A percentile compares a stretch with the other conserved stretches of the same genome.
Conservation (phyloP, 192 early-diverging fungal species). For the Linnemannia elongata region DNA sequence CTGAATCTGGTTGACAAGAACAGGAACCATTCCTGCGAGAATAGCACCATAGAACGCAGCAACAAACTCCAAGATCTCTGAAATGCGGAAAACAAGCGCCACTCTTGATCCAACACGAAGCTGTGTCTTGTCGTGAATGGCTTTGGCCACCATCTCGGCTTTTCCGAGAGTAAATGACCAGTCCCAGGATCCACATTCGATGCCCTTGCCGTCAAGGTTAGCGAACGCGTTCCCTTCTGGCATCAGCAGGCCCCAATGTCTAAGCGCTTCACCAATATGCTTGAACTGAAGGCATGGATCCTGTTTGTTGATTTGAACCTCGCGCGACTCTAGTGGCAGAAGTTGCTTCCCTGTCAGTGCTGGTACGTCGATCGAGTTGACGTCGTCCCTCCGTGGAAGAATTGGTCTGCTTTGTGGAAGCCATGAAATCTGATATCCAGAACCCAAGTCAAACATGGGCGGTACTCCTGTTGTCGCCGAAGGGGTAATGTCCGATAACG, state of each 20-base stretch:
- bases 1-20: constrained; percentile 83
- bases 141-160: constrained; percentile 74
- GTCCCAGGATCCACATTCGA: constrained; percentile 72
- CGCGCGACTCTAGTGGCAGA: constrained; percentile 53
- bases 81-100: constrained; percentile 81
- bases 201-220: constrained; percentile 75
- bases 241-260: constrained; percentile 69
- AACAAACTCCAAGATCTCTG: constrained; percentile 81
- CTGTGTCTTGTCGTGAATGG: constrained; percentile 72
- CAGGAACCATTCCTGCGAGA: constrained; percentile 79
- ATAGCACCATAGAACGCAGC: constrained; percentile 83
- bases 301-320: constrained; percentile 21
- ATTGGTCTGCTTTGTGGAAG: constrained; percentile 40
- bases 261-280: constrained; percentile 73
- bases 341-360: constrained; percentile 61
- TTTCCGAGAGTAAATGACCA: constrained; percentile 75
- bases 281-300: constrained; percentile 63
- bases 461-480: neutral
- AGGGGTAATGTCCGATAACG: neutral
- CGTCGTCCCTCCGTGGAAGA: constrained; percentile 38
- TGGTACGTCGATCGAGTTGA: constrained; percentile 53
- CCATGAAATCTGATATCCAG: constrained; percentile 49
- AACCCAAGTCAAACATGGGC: constrained; percentile 24
- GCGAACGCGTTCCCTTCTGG: constrained; percentile 71
- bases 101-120: constrained; percentile 73